phyloP scores from a whole-genome alignment of 2,329 filamentous ascomycete species.

The Helotiales sp. region DNA sequence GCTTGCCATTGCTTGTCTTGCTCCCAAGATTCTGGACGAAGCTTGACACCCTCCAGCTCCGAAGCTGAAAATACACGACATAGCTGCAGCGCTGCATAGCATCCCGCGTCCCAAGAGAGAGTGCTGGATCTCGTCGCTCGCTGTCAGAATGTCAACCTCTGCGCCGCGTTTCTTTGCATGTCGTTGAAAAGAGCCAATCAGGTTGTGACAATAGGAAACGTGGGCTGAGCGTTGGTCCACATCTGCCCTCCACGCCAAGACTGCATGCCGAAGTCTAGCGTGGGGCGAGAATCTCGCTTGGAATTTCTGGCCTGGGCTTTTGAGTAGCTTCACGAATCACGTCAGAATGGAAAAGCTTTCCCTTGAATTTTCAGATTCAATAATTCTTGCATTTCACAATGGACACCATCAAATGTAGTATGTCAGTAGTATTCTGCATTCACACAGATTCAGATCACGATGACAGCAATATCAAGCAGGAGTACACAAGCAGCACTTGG shows the following conservation, averaged over 20 bases:
- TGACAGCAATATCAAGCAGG: no score
- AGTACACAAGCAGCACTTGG: no score
- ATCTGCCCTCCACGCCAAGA: neutral
- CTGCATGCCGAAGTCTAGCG: neutral
- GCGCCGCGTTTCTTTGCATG: neutral
- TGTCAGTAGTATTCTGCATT: no score
- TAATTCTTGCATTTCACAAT: no score
- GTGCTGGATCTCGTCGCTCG: neutral
- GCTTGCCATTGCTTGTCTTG: neutral
- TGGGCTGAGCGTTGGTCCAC: slow-evolving; percentile 6
- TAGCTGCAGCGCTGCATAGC: neutral
- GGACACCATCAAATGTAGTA: no score
- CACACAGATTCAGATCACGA: no score
- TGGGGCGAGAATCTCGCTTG: neutral
- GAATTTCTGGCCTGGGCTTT: neutral
- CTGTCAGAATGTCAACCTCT: neutral
- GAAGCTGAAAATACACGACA: neutral
- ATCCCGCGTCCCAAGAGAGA: neutral
- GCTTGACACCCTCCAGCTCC: neutral
- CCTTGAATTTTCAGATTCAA: no score
- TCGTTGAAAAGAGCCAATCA: slow-evolving; percentile 15
- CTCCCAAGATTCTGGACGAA: neutral
- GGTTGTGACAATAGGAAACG: slow-evolving; percentile 1
- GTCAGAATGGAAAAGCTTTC: neutral
- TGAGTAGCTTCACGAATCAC: neutral